These are phyloP conservation scores for Colletotrichum nymphaeae DNA, from an alignment of 2,329 filamentous ascomycete genomes.

Conservation along the genomic window DNA sequence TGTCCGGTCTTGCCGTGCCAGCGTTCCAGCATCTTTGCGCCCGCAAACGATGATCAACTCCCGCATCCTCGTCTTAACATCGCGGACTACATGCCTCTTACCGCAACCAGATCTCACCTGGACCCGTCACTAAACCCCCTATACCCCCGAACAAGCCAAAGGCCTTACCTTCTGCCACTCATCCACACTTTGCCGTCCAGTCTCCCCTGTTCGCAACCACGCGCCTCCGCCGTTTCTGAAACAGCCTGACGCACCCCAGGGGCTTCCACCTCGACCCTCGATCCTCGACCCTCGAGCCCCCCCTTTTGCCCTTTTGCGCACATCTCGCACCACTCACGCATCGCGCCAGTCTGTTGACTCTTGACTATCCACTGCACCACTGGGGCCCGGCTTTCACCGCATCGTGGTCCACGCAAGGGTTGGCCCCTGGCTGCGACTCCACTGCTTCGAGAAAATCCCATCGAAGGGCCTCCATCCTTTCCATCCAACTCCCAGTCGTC, in stretches of 20 bases:
- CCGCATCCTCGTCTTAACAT: slow-evolving; percentile 29
- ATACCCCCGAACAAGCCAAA: background rate
- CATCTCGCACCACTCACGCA: slow-evolving; percentile 29
- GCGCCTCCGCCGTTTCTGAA: slow-evolving; percentile 44
- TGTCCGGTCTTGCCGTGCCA: slow-evolving; percentile 1
- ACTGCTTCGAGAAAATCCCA: slow-evolving; percentile 38
- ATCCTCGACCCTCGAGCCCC: slow-evolving; percentile 41
- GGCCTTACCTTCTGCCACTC: background rate
- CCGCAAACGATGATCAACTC: slow-evolving; percentile 22
- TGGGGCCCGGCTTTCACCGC: slow-evolving; percentile 31
- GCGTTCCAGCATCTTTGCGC: slow-evolving; percentile 6
- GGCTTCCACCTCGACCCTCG: slow-evolving; percentile 37
- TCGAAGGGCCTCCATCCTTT: slow-evolving; percentile 27
- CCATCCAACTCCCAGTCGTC: background rate
- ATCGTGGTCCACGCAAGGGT: slow-evolving; percentile 27
- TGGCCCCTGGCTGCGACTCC: slow-evolving; percentile 25
- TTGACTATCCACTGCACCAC: slow-evolving; percentile 8
- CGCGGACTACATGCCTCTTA: slow-evolving; percentile 16
- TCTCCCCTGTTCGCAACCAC: slow-evolving; percentile 29
- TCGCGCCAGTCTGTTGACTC: slow-evolving; percentile 13
- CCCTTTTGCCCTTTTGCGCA: slow-evolving; percentile 23
- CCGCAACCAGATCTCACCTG: slow-evolving; percentile 26
- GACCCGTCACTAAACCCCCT: background rate
- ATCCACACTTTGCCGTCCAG: slow-evolving; percentile 5
- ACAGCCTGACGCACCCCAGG: slow-evolving; percentile 51